Evolutionary conservation across 805 yeast genomes (phyloP).

Genomic region (Ascoidea tarda): DNA sequence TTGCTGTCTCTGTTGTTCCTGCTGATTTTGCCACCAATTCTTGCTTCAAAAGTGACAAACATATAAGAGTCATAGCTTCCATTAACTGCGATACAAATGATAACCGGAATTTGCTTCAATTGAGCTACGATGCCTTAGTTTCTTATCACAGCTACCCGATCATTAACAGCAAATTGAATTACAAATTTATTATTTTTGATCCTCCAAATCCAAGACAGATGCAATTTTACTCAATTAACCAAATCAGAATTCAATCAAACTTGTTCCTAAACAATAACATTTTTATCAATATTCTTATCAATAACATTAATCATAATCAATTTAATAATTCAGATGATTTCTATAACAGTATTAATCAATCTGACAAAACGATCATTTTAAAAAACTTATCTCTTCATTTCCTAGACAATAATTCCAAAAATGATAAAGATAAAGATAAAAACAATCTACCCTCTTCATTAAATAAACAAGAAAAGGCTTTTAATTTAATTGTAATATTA

Average conservation of each 20-base stretch:
- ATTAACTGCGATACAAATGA: not conserved
- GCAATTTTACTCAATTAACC: slow-evolving; percentile 9
- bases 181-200: slow-evolving; percentile 8
- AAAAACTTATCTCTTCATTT: not conserved
- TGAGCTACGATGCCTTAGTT: slow-evolving; percentile 6
- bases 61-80: slow-evolving; percentile 8
- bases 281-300: not conserved
- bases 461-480: slow-evolving; percentile 6
- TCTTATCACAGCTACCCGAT: slow-evolving; percentile 7
- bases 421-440: not conserved
- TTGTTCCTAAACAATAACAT: not conserved
- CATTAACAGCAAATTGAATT: slow-evolving; percentile 1
- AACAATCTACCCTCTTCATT: slow-evolving; percentile 4
- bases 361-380: not conserved
- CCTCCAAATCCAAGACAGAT: slow-evolving; percentile 10
- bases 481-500: slow-evolving; percentile 3
- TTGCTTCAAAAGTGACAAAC: slow-evolving; percentile 1
- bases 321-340: not conserved
- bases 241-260: slow-evolving; percentile 2
- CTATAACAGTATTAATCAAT: not conserved
- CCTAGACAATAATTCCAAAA: not conserved
- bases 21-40: not conserved
- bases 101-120: slow-evolving; percentile 4
- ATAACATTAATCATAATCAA: not conserved
- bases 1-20: not conserved